phyloP scores from a whole-genome alignment of 768 basidiomycete species.

The Basidioascus undulatus region DNA sequence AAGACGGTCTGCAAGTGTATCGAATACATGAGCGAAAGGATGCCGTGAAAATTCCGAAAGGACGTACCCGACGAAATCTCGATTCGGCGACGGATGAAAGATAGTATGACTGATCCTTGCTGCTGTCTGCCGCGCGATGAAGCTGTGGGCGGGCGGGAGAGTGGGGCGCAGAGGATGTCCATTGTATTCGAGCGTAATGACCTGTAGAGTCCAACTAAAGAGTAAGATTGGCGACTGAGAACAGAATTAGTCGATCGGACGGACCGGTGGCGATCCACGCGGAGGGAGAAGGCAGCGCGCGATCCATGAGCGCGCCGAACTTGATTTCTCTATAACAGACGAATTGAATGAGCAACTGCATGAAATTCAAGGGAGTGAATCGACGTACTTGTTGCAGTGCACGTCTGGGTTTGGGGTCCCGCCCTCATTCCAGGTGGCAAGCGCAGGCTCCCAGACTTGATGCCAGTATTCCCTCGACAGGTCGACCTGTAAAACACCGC shows the following conservation, averaged over 20 bases:
- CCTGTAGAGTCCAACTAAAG: conserved; percentile 24
- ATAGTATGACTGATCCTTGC: conserved; percentile 85
- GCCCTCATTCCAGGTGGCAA: conserved; percentile 52
- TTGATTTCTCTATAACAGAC: conserved; percentile 46
- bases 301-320: conserved; percentile 58
- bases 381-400: conserved; percentile 53
- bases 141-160: conserved; percentile 18
- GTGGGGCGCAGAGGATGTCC: conserved; percentile 17
- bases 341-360: not conserved
- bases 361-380: not conserved
- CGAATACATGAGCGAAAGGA: not conserved
- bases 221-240: not conserved
- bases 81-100: conserved; percentile 49
- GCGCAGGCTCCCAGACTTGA: conserved; percentile 65
- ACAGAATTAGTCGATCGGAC: not conserved
- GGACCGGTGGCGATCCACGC: conserved; percentile 61
- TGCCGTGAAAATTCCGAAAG: not conserved
- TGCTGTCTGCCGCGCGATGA: conserved; percentile 26
- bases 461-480: conserved; percentile 79
- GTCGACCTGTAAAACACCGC: conserved; percentile 30
- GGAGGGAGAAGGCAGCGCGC: conserved; percentile 20
- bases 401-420: conserved; percentile 81
- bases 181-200: conserved; percentile 59
- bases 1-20: conserved; percentile 30
- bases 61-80: conserved; percentile 28